Percentiles rank a stretch among this genome's conserved stretches.
phyloP scores from a whole-genome alignment of 2,329 filamentous ascomycete species.

The Pseudogymnoascus pannorum region DNA sequence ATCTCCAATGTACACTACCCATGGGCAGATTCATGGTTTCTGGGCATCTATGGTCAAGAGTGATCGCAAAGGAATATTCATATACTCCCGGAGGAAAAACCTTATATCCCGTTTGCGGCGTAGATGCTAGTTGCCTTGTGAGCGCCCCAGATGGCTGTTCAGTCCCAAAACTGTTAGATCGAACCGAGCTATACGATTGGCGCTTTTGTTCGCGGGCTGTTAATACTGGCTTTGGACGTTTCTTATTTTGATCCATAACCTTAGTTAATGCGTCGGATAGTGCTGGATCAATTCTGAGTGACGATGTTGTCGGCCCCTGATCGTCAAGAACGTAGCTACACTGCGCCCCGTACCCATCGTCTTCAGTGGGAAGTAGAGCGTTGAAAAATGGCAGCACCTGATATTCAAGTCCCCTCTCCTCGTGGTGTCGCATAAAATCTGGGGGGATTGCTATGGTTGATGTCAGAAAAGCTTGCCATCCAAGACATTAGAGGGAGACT shows the following conservation, averaged over 20 bases:
- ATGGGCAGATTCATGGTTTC: slow-evolving; percentile 66
- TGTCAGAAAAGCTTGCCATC: neutral
- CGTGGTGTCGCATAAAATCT: slow-evolving; percentile 71
- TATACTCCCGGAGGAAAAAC: slow-evolving; percentile 47
- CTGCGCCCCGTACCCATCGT: slow-evolving; percentile 52
- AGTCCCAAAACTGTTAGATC: slow-evolving; percentile 62
- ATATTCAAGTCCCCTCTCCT: slow-evolving; percentile 78
- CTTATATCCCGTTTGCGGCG: slow-evolving; percentile 60
- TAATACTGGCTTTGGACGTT: neutral
- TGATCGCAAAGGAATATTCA: slow-evolving; percentile 65
- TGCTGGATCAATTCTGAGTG: slow-evolving; percentile 15
- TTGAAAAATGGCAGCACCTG: slow-evolving; percentile 94
- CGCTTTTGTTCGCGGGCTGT: slow-evolving; percentile 35
- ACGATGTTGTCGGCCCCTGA: slow-evolving; percentile 21
- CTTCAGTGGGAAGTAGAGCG: slow-evolving; percentile 56
- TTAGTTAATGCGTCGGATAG: neutral
- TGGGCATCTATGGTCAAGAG: slow-evolving; percentile 67
- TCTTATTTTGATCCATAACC: neutral
- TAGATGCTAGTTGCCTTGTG: slow-evolving; percentile 29
- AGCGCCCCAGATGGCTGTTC: slow-evolving; percentile 49
- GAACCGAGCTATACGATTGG: slow-evolving; percentile 55
- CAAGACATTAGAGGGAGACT: slow-evolving; percentile 33
- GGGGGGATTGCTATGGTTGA: slow-evolving; percentile 64
- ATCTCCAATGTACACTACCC: slow-evolving; percentile 62
- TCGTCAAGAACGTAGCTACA: slow-evolving; percentile 44